Evolutionary conservation across 2,329 filamentous ascomycete species (phyloP), one percentile per base, ranked within the genome.

Genomic region (Endothia cerciana): DNA sequence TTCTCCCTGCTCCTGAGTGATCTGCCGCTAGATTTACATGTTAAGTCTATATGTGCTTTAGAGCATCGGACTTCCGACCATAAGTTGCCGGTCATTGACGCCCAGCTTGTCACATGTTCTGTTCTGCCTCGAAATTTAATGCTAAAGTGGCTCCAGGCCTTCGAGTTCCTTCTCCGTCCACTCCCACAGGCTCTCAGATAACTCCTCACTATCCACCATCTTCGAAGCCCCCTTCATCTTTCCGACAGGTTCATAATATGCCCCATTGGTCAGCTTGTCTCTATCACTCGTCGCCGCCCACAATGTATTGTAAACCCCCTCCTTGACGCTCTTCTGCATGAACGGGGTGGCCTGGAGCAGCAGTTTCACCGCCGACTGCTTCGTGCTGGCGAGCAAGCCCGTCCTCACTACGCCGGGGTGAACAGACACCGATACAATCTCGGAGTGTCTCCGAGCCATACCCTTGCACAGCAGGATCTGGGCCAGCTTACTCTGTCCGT

Each of bases 211-310:
- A 49, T 65, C 70, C 0, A 71, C 70, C 25, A 64, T 64, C 62
- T 61, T 68, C n/a, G 61, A 69, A 25, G 69, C 70, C n/a, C 60
- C 71, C 8, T 67, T 71, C 10, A 55, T 60, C 17, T 74, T 67
- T 4, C 75, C 76, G 2, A 77, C 69, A 0, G 75, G 75, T 69
- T 73, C 73, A 63, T 77, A 76, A 62, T 76, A 76, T 62, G 73
- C 74, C 11, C 73, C 74, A 40, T 71, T 74, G 64, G 71, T 19
- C 36, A 60, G 8, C 13, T 45, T 41, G 8, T 43, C n/a, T 17
- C 17, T 30, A 10, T 40, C 57, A 22, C 19, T 51, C 47, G n/a
- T 25, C 15, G 57, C 33, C 38, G 38, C 57, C 57, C 57, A 60
- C 57, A 60, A 25, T n/a, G 19, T 36, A 30, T 60, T 60, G n/a